Conservation (phyloP, 2,329 filamentous ascomycete species). For the Tolypocladium pustulatum region DNA sequence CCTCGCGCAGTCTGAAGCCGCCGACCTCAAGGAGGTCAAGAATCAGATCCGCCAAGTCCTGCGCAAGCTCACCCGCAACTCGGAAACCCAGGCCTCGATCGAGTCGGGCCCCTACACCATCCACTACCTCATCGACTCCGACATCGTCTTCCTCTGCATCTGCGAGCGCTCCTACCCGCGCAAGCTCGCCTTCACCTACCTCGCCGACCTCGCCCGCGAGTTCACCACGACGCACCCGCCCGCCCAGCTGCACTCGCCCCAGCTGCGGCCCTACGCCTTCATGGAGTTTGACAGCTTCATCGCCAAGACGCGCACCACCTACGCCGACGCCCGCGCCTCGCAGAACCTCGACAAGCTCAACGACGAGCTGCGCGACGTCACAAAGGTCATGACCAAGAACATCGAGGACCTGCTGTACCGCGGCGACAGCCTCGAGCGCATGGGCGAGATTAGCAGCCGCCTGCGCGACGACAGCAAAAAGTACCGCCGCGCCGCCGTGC, state of each 20-base stretch:
- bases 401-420: slow-evolving; percentile 95
- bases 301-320: slow-evolving; percentile 81
- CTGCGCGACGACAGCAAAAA: slow-evolving; percentile 89
- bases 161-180: slow-evolving; percentile 90
- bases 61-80: slow-evolving; percentile 76
- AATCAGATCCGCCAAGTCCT: slow-evolving; percentile 83
- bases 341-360: slow-evolving; percentile 94
- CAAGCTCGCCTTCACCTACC: slow-evolving; percentile 97
- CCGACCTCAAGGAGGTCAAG: slow-evolving; percentile 78
- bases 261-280: slow-evolving; percentile 84
- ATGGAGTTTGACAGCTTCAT: slow-evolving; percentile 99
- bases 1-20: slow-evolving; percentile 45
- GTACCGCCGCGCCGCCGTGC: slow-evolving; percentile 82
- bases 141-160: slow-evolving; percentile 87
- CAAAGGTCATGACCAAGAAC: slow-evolving; percentile 99
- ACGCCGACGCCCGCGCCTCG: slow-evolving; percentile 81
- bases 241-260: slow-evolving; percentile 60
- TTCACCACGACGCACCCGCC: slow-evolving; percentile 78
- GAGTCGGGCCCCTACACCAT: slow-evolving; percentile 74
- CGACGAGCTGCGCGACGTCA: slow-evolving; percentile 93
- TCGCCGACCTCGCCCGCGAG: slow-evolving; percentile 81
- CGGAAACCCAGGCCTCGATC: slow-evolving; percentile 84
- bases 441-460: slow-evolving; percentile 87
- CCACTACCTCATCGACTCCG: slow-evolving; percentile 79
- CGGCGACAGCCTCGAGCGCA: slow-evolving; percentile 87